Base-by-base conservation (phyloP, 1,139 yeast species). In the Eremothecium coryli region DNA sequence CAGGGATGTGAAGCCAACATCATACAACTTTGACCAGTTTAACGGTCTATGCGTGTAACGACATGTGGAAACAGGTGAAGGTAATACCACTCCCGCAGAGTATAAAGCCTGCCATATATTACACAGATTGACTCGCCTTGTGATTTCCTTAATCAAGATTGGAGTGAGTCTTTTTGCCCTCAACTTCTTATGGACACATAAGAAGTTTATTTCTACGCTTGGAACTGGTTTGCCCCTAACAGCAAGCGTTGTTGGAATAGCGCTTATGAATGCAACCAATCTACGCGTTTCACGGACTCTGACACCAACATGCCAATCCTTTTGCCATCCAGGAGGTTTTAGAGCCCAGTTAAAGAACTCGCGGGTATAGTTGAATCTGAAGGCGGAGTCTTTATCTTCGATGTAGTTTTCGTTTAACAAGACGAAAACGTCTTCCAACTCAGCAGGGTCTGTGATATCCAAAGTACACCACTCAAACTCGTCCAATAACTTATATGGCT, bases 71-170 rank as follows among this genome's bases (percentile, higher is more conserved):
- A 90, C 72, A 0, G 99, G 99, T 15, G 90, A 78, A 13, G 99
- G 99, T 41, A 90, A 68, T 4, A 85, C 77, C 5, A 78, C 73
- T 5, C 98, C 98, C 0, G 93, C 95, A 9, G 99, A 88, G 59
- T 85, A 86, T 41, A 93, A 68, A 0, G 98, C 98, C 58, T 90
- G 97, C 96, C 97, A 90, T 40, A 88, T 81, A 38, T 82, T 73
- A 31, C 70, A 69, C 43, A 72, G 70, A 60, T 93, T 90, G 45
- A 90, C 93, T 48, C 97, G 71, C 55, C 99, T 73, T 4, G 98
- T 90, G 45, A 90, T 82, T 60, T 90, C 99, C 51, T 82, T 82
- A 58, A 90, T 90, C 54, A 90, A 66, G 11, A 90, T 82, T 0
- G 99, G 99, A 0, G 98, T 88, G 53, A 90, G 68, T 50, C 99